phyloP scores from a whole-genome alignment of 2,329 filamentous ascomycete genomes.

The Cryphonectria radicalis region DNA sequence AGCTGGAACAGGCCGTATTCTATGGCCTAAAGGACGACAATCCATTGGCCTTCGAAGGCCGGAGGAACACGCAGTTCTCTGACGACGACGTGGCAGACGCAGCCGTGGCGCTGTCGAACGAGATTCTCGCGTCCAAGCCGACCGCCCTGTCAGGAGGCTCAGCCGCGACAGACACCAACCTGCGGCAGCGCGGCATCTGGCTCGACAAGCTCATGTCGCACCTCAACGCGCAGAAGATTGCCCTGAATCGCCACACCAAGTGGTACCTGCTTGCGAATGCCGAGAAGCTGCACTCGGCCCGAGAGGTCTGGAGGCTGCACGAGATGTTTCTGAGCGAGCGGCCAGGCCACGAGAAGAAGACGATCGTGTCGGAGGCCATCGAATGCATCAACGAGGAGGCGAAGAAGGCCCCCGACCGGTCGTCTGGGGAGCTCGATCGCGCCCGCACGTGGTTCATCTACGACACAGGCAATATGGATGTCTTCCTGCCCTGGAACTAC shows the following conservation, averaged over 20 bases:
- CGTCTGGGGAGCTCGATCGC: constrained; percentile 73
- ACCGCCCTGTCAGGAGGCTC: constrained; percentile 74
- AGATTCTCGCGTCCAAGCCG: constrained; percentile 79
- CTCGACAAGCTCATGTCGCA: constrained; percentile 76
- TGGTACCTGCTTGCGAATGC: constrained; percentile 89
- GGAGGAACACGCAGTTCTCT: constrained; percentile 68
- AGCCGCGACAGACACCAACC: constrained; percentile 79
- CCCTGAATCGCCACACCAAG: constrained; percentile 68
- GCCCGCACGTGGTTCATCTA: constrained; percentile 87
- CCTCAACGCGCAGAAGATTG: constrained; percentile 66
- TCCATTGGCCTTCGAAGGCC: constrained; percentile 81
- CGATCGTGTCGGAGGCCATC: constrained; percentile 74
- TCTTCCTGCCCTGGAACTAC: constrained; percentile 79
- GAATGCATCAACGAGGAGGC: constrained; percentile 76
- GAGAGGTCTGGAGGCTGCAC: constrained; percentile 79
- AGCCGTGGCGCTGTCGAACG: constrained; percentile 76
- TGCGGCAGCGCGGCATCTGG: constrained; percentile 73
- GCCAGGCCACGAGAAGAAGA: constrained; percentile 65
- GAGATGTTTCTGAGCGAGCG: constrained; percentile 68
- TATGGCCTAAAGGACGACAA: constrained; percentile 83
- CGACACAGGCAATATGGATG: constrained; percentile 72
- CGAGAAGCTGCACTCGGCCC: constrained; percentile 84
- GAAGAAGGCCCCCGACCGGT: constrained; percentile 68
- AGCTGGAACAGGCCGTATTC: constrained; percentile 93
- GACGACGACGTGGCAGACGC: constrained; percentile 74